Base-by-base conservation (phyloP, 805 yeast species). In the Saccharomycopsis olivae region DNA sequence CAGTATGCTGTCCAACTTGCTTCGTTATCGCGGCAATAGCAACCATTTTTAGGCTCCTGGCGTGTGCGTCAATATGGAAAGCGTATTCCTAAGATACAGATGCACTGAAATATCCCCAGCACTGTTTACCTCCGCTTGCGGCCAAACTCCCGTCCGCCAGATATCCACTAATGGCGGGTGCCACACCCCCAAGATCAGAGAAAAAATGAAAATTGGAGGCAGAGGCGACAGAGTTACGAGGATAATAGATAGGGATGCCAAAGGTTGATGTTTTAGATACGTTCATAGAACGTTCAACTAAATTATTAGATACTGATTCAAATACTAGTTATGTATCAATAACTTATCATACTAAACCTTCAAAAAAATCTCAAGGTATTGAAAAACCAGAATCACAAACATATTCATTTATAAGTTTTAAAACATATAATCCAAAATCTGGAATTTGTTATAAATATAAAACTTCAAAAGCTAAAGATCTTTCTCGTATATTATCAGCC, bases 401-500 rank as follows among this genome's bases (percentile, higher is more conserved):
- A 48, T 41, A 62, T 47, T 51, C 61, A 42, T 46, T 61, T 35
- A 62, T 69, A 44, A 64, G 58, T 44, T 73, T 81, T 56, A 83
- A 80, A 53, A 68, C 81, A 0, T 77, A 59, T 49, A 86, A 84
- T 53, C 70, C 87, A 2, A 66, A 61, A 14, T 62, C 74, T 14
- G 88, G 88, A 5, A 65, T 75, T 30, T 68, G 77, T 44, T 69
- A 77, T 56, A 68, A 66, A 45, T 73, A 66, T 53, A 65, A 63
- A 44, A 75, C 89, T 1, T 61, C 62, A 47, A 78, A 78, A 48
- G 59, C 68, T 35, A 84, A 85, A 54, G 94, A 86, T 56, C 69
- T 87, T 33, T 75, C 84, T 18, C 69, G 88, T 49, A 53, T 86
- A 17, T 60, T 83, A 54, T 71, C 83, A 36, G 80, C 83, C 5